Evolutionary conservation across 179 eudicot species (phyloP).

Genomic region (Silene vulgaris): DNA sequence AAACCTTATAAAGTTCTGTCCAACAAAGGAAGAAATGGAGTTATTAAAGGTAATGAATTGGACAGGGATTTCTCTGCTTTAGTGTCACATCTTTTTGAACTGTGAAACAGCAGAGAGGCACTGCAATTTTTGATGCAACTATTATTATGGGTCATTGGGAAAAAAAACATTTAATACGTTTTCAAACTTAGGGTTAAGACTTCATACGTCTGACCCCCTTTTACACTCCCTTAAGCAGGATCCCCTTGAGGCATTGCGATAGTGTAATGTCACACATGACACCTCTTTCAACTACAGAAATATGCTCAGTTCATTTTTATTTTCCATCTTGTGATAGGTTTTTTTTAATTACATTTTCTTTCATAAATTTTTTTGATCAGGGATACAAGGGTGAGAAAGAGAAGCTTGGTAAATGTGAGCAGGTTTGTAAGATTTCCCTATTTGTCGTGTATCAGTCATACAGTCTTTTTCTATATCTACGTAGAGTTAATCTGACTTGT

Average conservation of each 20-base stretch:
- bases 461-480: not conserved
- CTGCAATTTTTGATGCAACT: not conserved
- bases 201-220: too few species aligned
- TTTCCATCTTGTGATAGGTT: not conserved
- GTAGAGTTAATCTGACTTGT: not conserved
- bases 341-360: not conserved
- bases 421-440: slow-evolving; percentile 33
- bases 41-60: slow-evolving; percentile 51
- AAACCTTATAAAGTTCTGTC: slow-evolving; percentile 84
- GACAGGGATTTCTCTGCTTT: not conserved
- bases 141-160: not conserved
- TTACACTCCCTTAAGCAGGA: too few species aligned
- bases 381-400: slow-evolving; percentile 73
- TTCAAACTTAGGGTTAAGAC: too few species aligned
- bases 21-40: slow-evolving; percentile 89
- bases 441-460: not conserved
- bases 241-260: too few species aligned
- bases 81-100: not conserved
- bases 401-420: slow-evolving; percentile 82
- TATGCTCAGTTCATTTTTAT: not conserved
- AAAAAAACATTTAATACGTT: too few species aligned
- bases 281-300: not conserved
- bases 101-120: not conserved
- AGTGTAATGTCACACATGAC: too few species aligned
- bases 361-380: slow-evolving; percentile 35